phyloP scores from a whole-genome alignment of 805 yeast genomes.

The Cyberlindnera mycetangii region DNA sequence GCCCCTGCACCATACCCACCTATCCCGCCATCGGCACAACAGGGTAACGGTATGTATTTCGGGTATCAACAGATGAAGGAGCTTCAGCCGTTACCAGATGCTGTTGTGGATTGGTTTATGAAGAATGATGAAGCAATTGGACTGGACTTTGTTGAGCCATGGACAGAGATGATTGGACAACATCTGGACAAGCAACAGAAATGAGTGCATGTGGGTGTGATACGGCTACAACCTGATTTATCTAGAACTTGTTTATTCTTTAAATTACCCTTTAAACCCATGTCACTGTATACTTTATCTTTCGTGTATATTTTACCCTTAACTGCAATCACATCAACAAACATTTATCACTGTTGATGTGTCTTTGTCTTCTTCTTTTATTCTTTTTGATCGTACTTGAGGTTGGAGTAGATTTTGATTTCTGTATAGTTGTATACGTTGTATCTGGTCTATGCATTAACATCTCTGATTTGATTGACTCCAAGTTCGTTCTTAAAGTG shows the following conservation, averaged over 20 bases:
- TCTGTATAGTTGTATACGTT: conserved; percentile 16
- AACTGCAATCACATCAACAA: conserved; percentile 21
- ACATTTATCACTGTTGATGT: conserved; percentile 17
- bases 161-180: conserved; percentile 78
- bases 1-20: conserved; percentile 12
- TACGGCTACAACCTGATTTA: too few species aligned
- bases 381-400: conserved; percentile 10
- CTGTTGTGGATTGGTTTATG: conserved; percentile 50
- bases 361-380: conserved; percentile 10
- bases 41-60: conserved; percentile 11
- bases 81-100: conserved; percentile 27
- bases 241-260: too few species aligned
- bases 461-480: conserved; percentile 26
- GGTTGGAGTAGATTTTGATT: conserved; percentile 22
- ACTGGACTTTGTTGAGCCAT: conserved; percentile 64
- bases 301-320: too few species aligned
- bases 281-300: too few species aligned
- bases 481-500: conserved; percentile 21
- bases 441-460: conserved; percentile 25
- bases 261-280: too few species aligned
- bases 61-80: conserved; percentile 26
- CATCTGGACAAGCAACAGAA: conserved; percentile 36
- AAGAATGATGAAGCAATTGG: conserved; percentile 47
- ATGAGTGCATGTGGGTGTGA: too few species aligned
- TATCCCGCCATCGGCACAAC: conserved; percentile 12